phyloP scores from a whole-genome alignment of 78 protist species.

The Chrysochromulina parva region DNA sequence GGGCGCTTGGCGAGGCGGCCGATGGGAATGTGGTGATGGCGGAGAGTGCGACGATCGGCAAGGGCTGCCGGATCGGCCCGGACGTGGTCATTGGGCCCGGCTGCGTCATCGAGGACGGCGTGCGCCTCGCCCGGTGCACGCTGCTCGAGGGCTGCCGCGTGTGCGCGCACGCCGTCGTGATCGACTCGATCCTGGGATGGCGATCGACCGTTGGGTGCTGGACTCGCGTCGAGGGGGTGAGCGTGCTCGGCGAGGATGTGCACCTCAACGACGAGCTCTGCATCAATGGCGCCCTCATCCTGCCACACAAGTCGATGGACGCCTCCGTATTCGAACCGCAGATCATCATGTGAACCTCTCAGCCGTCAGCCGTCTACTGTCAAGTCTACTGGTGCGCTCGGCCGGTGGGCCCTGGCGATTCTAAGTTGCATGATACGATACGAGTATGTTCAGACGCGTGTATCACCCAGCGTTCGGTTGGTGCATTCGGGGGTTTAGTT shows the following conservation, averaged over 20 bases:
- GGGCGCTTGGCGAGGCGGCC: background rate
- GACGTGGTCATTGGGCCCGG: constrained; percentile 83
- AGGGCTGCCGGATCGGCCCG: constrained; percentile 86
- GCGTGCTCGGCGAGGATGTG: constrained; percentile 92
- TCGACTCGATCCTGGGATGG: constrained; percentile 91
- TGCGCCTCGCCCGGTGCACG: constrained; percentile 10
- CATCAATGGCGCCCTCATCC: constrained; percentile 81
- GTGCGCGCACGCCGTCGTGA: constrained; percentile 59
- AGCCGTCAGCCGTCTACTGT: too few relatives aligned
- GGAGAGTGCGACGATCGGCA: constrained; percentile 72
- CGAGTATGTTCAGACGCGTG: too few relatives aligned
- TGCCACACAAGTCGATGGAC: constrained; percentile 86
- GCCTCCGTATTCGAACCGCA: constrained; percentile 65
- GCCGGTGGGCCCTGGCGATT: too few relatives aligned
- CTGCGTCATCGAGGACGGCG: constrained; percentile 65
- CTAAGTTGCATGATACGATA: too few relatives aligned
- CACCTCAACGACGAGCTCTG: constrained; percentile 77
- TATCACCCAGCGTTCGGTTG: too few relatives aligned
- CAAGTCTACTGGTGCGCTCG: too few relatives aligned
- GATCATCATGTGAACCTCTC: constrained; percentile 73
- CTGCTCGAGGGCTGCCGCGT: constrained; percentile 69
- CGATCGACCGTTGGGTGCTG: constrained; percentile 53
- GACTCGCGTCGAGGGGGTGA: constrained; percentile 76
- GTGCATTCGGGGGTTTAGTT: too few relatives aligned
- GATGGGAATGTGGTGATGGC: background rate